Base-by-base conservation (phyloP, 1,139 yeast species). In the Saccharomyces hybrid region DNA sequence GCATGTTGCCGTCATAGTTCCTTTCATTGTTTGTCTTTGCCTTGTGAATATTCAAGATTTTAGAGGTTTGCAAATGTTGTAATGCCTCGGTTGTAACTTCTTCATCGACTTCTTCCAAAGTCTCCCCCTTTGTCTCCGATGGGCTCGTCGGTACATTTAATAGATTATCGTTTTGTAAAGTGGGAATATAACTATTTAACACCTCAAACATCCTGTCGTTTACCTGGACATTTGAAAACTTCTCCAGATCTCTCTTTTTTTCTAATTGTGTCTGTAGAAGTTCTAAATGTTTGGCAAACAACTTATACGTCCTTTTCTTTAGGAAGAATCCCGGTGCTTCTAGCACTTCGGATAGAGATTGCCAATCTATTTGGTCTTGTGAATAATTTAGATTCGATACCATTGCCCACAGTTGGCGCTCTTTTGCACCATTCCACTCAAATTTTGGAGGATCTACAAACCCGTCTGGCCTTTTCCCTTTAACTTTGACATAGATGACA, bases 391-490 rank as follows among this genome's bases (percentile, higher is more conserved):
- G 55, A 38, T 70, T 63, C 2, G 78, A 72, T 8, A 78, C 65
- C 47, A 68, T 64, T 12, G 66, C 64, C 79, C 81, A 76, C 9
- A 78, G 66, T 49, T 69, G 67, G 34, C 64, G 66, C 57, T 77
- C 80, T 59, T 75, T 75, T 19, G 63, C 64, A 5, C 65, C 55
- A 56, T 69, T 68, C 81, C 81, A 78, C 29, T 70, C 71, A 46
- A 75, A 77, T 7, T 62, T 60, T 4, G 64, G 64, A 1, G 80
- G 79, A 55, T 76, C 78, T 14, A 58, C 62, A 54, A 75, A 73
- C 1, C 73, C 75, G 12, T 69, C 63, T 9, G 81, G 71, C 11
- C 75, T 66, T 65, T 74, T 52, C 60, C 80, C 59, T 63, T 70
- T 54, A 29, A 69, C 58, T 60, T 64, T 63, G 16, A 68, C 62